Evolutionary conservation across 768 basidiomycete genomes (phyloP), one percentile per base, ranked within the genome.

Genomic region (Baorangia bicolor): DNA sequence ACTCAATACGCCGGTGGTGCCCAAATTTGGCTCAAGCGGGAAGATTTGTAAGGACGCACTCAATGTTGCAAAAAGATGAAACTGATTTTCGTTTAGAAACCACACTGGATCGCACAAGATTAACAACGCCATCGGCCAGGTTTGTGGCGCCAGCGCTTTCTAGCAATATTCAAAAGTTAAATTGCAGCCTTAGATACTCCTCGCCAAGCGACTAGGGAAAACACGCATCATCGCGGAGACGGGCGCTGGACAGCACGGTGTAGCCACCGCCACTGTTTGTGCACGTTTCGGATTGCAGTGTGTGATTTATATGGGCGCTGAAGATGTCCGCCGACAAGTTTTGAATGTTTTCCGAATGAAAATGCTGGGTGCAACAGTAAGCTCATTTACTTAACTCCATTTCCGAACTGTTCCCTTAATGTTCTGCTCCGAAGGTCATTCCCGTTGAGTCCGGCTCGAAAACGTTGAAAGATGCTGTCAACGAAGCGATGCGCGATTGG

Each of bases 401-500:
- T 25, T n/a, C 23, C 16, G 23, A 13, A 11, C 4, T 4, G n/a
- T 30, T 12, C 23, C 21, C 21, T 46, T 9, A 46, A 5, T 16
- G 31, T 2, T 31, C 47, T 27, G 11, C 2, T 27, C 25, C 25
- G 10, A 35, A 48, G 30, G 51, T 45, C 20, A 33, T 34, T 23
- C 31, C 41, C n/a, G 31, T 43, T 5, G 31, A 51, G 41, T 23
- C 41, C 5, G 46, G 46, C 23, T 47, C 46, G 2, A 31, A 25
- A 16, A 46, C 51, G 1, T 28, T 46, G 42, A 45, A 52, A 37
- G 51, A 45, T 25, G 51, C 51, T 1, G 42, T 45, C 42, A 52
- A 45, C 20, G 51, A 52, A 46, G 51, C 51, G 13, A 46, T 46
- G 51, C 42, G 51, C 13, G 51, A 52, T 12, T 46, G 43, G 51